Evolutionary conservation across 2,329 filamentous ascomycete genomes (phyloP).

Genomic region (Rhinocladiella similis): DNA sequence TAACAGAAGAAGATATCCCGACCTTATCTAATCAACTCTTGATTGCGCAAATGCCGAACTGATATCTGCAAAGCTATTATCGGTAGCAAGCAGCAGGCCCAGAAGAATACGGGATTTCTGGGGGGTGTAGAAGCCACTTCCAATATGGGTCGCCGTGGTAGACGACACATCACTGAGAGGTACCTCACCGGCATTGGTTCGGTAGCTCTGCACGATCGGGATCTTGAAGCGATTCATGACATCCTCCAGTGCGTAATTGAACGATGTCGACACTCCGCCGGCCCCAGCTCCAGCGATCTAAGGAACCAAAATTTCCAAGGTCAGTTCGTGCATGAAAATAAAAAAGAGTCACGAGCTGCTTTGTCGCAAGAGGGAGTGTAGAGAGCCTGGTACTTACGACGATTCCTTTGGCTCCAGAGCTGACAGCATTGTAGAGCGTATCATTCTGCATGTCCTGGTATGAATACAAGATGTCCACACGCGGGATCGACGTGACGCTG

Average conservation of each 20-base stretch:
- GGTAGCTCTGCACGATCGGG: not conserved
- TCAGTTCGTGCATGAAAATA: not conserved
- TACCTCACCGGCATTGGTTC: not conserved
- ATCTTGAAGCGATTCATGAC: not conserved
- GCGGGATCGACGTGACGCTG: not conserved
- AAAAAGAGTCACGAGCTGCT: not conserved
- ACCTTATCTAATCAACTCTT: not conserved
- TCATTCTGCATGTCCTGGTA: not conserved
- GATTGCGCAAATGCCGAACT: not conserved
- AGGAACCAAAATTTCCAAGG: not conserved
- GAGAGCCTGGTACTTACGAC: not conserved
- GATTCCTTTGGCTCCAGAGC: not conserved
- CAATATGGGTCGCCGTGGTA: not conserved
- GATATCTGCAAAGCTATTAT: not conserved
- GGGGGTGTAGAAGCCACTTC: not conserved
- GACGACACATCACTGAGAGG: not conserved
- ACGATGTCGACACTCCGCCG: not conserved
- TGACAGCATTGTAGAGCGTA: not conserved
- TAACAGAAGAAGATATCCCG: too few relatives aligned
- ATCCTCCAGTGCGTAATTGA: not conserved
- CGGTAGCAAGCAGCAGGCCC: not conserved
- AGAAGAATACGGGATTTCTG: not conserved
- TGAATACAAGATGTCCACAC: not conserved
- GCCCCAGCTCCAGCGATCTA: not conserved
- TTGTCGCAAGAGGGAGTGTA: not conserved